phyloP scores from a whole-genome alignment of 306 rosid genomes.

The Cucurbita maxima region DNA sequence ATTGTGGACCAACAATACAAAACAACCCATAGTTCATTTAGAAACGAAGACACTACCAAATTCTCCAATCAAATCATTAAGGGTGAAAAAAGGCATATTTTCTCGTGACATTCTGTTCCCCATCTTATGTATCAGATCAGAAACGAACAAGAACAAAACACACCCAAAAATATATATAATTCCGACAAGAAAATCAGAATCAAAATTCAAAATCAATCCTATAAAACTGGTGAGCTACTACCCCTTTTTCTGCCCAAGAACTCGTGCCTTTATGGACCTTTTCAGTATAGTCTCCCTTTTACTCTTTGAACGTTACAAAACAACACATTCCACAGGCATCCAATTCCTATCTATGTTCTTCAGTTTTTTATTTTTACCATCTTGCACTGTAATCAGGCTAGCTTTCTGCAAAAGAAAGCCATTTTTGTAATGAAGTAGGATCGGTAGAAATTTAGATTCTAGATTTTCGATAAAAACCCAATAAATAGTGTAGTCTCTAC shows the following conservation, averaged over 20 bases:
- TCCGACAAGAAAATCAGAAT: neutral
- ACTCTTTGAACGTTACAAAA: neutral
- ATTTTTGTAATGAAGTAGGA: neutral
- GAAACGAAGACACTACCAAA: neutral
- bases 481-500: no score
- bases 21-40: neutral
- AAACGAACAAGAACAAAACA: neutral
- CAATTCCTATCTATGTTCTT: neutral
- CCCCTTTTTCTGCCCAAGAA: neutral
- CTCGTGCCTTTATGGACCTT: neutral
- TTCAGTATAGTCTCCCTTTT: neutral
- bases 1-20: neutral
- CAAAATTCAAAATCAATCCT: neutral
- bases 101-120: neutral
- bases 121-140: neutral
- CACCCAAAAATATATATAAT: neutral
- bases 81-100: neutral
- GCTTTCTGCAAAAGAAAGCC: neutral
- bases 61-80: neutral
- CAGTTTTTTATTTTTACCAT: neutral
- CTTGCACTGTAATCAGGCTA: neutral
- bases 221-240: neutral
- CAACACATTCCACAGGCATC: neutral
- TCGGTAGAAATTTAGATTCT: no score
- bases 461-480: no score